Evolutionary conservation across 2,329 filamentous ascomycete genomes (phyloP).

Genomic region (Fusarium sp.): DNA sequence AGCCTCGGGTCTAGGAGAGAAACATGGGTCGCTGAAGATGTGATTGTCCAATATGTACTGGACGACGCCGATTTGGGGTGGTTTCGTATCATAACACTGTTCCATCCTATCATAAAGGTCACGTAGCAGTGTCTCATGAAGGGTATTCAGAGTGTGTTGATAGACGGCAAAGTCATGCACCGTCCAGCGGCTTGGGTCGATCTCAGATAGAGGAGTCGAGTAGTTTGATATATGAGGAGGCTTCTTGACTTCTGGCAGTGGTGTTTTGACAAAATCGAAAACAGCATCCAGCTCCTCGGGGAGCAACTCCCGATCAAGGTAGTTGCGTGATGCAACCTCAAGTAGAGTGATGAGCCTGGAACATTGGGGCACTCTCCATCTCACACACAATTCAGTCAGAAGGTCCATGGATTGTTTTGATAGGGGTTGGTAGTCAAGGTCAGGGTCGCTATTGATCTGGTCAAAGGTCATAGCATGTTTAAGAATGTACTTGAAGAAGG

Average conservation of each 20-base stretch:
- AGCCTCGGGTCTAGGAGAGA: constrained; percentile 75
- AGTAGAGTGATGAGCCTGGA: constrained; percentile 83
- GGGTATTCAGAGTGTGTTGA: constrained; percentile 75
- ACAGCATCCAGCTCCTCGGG: constrained; percentile 84
- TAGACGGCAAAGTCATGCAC: constrained; percentile 75
- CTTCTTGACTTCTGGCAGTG: constrained; percentile 72
- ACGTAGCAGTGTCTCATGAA: constrained; percentile 84
- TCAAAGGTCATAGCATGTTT: constrained; percentile 77
- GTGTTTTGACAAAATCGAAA: constrained; percentile 83
- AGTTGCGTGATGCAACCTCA: constrained; percentile 87
- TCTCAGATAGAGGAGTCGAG: constrained; percentile 61
- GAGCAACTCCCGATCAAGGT: constrained; percentile 81
- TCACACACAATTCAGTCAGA: constrained; percentile 82
- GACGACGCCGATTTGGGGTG: constrained; percentile 80
- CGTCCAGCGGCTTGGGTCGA: constrained; percentile 72
- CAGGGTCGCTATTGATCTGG: constrained; percentile 63
- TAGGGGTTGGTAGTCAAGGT: constrained; percentile 61
- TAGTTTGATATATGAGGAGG: constrained; percentile 64
- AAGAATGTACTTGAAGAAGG: constrained; percentile 84
- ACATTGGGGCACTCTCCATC: constrained; percentile 89
- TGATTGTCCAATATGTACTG: constrained; percentile 85
- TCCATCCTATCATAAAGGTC: constrained; percentile 90
- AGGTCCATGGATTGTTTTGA: constrained; percentile 85
- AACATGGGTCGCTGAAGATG: constrained; percentile 80
- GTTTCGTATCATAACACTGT: constrained; percentile 88